A percentile compares a stretch with the other conserved stretches of the same genome.
Conservation (phyloP, 768 basidiomycete genomes). For the Suillus plorans region DNA sequence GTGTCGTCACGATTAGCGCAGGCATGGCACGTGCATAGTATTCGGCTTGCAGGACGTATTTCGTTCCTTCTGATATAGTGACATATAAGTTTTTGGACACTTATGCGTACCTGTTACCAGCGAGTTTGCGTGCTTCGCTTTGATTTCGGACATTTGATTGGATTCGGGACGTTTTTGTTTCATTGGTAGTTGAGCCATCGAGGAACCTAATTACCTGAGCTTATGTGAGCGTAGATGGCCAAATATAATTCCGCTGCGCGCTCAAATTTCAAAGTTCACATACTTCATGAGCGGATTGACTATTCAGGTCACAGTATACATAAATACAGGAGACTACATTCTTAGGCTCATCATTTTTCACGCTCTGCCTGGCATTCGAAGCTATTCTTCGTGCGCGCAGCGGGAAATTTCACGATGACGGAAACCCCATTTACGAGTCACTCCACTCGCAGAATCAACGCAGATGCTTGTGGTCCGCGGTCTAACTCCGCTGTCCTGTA, state of each 20-base stretch:
- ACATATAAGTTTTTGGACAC: too few relatives aligned
- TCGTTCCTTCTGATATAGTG: too few relatives aligned
- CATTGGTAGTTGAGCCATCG: too few relatives aligned
- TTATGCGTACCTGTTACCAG: too few relatives aligned
- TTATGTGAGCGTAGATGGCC: too few relatives aligned
- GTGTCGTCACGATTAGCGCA: too few relatives aligned
- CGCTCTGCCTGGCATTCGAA: neutral
- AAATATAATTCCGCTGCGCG: neutral
- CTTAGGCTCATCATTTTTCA: neutral
- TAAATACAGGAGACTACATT: neutral
- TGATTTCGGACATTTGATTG: too few relatives aligned
- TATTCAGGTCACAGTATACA: neutral
- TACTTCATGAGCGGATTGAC: neutral
- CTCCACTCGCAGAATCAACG: slow-evolving; percentile 1
- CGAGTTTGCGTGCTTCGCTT: too few relatives aligned
- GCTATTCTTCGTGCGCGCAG: neutral
- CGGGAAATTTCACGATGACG: neutral
- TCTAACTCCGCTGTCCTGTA: neutral
- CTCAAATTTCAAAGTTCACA: neutral
- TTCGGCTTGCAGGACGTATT: too few relatives aligned
- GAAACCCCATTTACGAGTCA: neutral
- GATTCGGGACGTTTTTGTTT: too few relatives aligned
- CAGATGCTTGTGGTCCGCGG: neutral
- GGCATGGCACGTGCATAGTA: too few relatives aligned
- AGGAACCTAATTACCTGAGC: too few relatives aligned